Evolutionary conservation across 192 early-diverging fungal species (phyloP).

Genomic region (Spizellomyces sp.): DNA sequence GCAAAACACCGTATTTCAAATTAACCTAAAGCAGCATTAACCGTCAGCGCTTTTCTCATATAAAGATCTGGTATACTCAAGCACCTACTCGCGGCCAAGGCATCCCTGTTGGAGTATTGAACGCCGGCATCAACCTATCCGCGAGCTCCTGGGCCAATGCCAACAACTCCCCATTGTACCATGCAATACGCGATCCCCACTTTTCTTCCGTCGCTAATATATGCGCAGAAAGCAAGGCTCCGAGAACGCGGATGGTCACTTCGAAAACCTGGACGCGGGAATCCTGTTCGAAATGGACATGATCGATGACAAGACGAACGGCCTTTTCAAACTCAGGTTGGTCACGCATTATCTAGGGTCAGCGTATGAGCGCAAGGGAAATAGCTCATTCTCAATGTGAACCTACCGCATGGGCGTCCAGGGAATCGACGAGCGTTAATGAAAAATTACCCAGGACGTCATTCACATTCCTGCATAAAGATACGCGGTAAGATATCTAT

Average conservation of each 20-base stretch:
- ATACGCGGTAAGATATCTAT: background rate
- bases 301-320: constrained; percentile 62
- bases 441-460: constrained; percentile 96
- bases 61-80: background rate
- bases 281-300: constrained; percentile 79
- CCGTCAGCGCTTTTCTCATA: background rate
- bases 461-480: constrained; percentile 62
- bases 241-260: constrained; percentile 87
- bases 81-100: constrained; percentile 75
- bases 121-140: constrained; percentile 84
- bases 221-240: constrained; percentile 88
- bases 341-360: constrained; percentile 64
- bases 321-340: constrained; percentile 64
- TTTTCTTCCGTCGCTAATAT: constrained; percentile 72
- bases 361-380: background rate
- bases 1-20: constrained; percentile 70
- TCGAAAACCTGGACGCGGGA: constrained; percentile 95
- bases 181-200: constrained; percentile 58
- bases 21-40: constrained; percentile 60
- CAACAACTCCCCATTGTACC: constrained; percentile 83
- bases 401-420: constrained; percentile 80
- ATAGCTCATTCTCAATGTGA: background rate
- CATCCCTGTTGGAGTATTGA: constrained; percentile 76
- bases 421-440: constrained; percentile 88
- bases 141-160: constrained; percentile 78